Percentiles rank a stretch among this genome's conserved stretches.
Evolutionary conservation across 371 early-diverging fungal species (phyloP).

Genomic region (Umbelopsis sp.): DNA sequence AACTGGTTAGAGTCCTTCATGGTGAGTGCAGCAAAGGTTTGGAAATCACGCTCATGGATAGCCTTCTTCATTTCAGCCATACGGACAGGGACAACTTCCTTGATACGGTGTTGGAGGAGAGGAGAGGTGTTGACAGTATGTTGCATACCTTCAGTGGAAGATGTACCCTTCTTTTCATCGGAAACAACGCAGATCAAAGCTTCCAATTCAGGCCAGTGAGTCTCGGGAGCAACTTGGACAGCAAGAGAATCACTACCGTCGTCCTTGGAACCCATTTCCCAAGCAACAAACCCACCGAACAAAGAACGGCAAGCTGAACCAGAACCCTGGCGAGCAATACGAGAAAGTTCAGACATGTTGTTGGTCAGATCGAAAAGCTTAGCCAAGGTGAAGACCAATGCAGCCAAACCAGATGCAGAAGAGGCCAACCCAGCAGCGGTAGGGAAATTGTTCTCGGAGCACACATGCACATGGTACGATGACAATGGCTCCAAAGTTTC

Average conservation of each 20-base stretch:
- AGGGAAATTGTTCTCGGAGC: conserved; percentile 98
- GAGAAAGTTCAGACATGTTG: conserved; percentile 76
- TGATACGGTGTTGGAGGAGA: conserved; percentile 84
- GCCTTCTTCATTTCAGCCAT: conserved; percentile 89
- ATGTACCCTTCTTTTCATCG: conserved; percentile 89
- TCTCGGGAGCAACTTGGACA: conserved; percentile 86
- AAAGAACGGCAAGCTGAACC: conserved; percentile 98
- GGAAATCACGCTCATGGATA: conserved; percentile 86
- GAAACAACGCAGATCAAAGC: conserved; percentile 94
- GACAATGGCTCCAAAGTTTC: conserved; percentile 54
- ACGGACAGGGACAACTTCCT: conserved; percentile 81
- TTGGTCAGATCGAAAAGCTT: conserved; percentile 76
- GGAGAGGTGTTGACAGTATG: conserved; percentile 90
- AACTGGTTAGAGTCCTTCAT: conserved; percentile 99
- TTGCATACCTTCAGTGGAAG: conserved; percentile 98
- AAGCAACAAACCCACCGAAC: conserved; percentile 97
- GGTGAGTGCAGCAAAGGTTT: conserved; percentile 89
- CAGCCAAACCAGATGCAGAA: conserved; percentile 97
- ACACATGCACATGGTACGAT: conserved; percentile 73
- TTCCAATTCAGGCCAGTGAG: conserved; percentile 96
- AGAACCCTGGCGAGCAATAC: conserved; percentile 95
- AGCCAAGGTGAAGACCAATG: conserved; percentile 87
- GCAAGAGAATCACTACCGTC: conserved; percentile 92
- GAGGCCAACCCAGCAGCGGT: conserved; percentile 99
- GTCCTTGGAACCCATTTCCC: conserved; percentile 83